Conservation (phyloP, 2,329 filamentous ascomycete genomes). For the Beauveria caledonica region DNA sequence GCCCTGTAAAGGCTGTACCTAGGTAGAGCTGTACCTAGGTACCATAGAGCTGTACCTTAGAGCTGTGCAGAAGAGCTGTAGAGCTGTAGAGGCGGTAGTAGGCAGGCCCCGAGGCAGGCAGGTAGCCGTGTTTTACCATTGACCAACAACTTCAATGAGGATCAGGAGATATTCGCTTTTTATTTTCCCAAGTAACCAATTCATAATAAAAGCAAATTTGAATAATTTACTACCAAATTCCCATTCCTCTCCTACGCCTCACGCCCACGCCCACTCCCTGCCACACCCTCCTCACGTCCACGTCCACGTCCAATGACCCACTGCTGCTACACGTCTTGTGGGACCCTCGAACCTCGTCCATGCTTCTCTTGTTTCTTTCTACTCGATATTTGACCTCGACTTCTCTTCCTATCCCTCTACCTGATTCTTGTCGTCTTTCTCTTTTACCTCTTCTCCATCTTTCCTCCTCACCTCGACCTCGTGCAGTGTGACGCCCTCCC, state of each 20-base stretch:
- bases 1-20: no score
- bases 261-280: not conserved
- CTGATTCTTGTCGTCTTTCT: not conserved
- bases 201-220: no score
- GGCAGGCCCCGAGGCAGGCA: no score
- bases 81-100: no score
- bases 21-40: no score
- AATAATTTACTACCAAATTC: not conserved
- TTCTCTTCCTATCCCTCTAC: not conserved
- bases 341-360: constrained; percentile 9
- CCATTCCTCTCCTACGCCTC: not conserved
- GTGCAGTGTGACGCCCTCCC: not conserved
- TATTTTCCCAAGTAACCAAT: no score
- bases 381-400: not conserved
- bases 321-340: constrained; percentile 12
- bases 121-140: no score
- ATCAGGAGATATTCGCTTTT: no score
- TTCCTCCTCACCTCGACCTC: not conserved
- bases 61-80: no score
- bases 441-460: not conserved
- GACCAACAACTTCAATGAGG: no score
- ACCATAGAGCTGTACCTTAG: no score
- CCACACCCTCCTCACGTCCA: not conserved
- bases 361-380: constrained; percentile 10
- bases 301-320: constrained; percentile 11